A percentile compares a stretch with the other conserved stretches of the same genome.
Evolutionary conservation across 1,139 yeast species (phyloP).

Genomic region (Kurtzmaniella quercitrusa): DNA sequence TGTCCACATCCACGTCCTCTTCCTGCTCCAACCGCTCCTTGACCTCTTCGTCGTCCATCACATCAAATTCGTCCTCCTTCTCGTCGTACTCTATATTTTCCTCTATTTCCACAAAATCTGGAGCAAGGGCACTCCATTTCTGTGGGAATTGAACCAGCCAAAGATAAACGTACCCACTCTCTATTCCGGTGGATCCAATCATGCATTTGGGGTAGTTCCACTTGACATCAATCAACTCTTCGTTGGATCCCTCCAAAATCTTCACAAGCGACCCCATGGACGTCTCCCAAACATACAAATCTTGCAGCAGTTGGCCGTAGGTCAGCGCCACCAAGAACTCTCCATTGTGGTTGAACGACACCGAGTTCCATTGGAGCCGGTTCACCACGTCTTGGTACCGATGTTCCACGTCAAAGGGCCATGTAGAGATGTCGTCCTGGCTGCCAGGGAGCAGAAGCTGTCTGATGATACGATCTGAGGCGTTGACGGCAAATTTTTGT

Average conservation of each 20-base stretch:
- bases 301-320: conserved; percentile 81
- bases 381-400: conserved; percentile 90
- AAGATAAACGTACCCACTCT: conserved; percentile 74
- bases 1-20: conserved; percentile 69
- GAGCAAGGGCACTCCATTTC: conserved; percentile 96
- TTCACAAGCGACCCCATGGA: conserved; percentile 81
- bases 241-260: conserved; percentile 90
- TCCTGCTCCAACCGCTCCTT: conserved; percentile 58
- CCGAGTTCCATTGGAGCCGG: conserved; percentile 83
- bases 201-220: conserved; percentile 79
- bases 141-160: conserved; percentile 87
- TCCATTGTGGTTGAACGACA: conserved; percentile 70
- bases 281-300: conserved; percentile 91
- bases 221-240: conserved; percentile 75
- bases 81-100: conserved; percentile 88
- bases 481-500: conserved; percentile 66
- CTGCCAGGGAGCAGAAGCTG: conserved; percentile 43
- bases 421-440: conserved; percentile 23
- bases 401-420: conserved; percentile 70
- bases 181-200: conserved; percentile 85
- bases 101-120: conserved; percentile 92
- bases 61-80: conserved; percentile 88
- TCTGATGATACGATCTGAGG: conserved; percentile 79
- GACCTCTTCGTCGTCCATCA: conserved; percentile 61
- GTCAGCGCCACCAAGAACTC: conserved; percentile 89